These are phyloP conservation scores for Fusarium fujikuroi DNA, from an alignment of 2,329 filamentous ascomycete genomes.

Conservation along the genomic window DNA sequence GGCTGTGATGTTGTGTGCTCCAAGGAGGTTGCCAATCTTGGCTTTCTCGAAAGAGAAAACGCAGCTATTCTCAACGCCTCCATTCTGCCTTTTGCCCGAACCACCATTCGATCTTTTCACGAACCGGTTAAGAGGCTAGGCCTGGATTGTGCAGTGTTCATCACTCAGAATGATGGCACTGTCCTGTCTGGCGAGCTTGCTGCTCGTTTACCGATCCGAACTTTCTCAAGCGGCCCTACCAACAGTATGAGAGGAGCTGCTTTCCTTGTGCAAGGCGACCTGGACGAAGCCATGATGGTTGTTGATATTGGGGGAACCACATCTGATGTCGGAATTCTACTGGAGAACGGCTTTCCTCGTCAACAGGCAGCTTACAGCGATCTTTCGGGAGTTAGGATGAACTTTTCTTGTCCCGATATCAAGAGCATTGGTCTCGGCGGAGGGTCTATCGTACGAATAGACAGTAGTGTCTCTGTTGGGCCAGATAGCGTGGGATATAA, in stretches of 20 bases:
- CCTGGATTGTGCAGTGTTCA: slow-evolving; percentile 65
- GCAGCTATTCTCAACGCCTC: slow-evolving; percentile 72
- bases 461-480: slow-evolving; percentile 59
- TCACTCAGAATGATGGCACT: slow-evolving; percentile 73
- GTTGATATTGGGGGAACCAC: slow-evolving; percentile 76
- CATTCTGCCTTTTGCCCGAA: slow-evolving; percentile 66
- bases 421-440: slow-evolving; percentile 70
- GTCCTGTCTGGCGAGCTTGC: slow-evolving; percentile 65
- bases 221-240: slow-evolving; percentile 71
- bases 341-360: slow-evolving; percentile 70
- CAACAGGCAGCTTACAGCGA: slow-evolving; percentile 71
- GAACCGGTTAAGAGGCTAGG: slow-evolving; percentile 61
- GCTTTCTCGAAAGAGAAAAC: slow-evolving; percentile 71
- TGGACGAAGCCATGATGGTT: slow-evolving; percentile 62
- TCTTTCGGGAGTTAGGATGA: slow-evolving; percentile 71
- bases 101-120: slow-evolving; percentile 67
- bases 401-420: slow-evolving; percentile 67
- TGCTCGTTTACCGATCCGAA: slow-evolving; percentile 66
- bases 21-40: slow-evolving; percentile 63
- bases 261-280: slow-evolving; percentile 60
- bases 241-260: slow-evolving; percentile 73
- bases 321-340: slow-evolving; percentile 69
- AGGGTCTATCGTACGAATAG: slow-evolving; percentile 62
- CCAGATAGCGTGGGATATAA: slow-evolving; percentile 72
- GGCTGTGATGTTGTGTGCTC: slow-evolving; percentile 61